A percentile compares a stretch with the other conserved stretches of the same genome.
Evolutionary conservation across 441 rosid genomes (phyloP).

Genomic region (Melastoma candidum): DNA sequence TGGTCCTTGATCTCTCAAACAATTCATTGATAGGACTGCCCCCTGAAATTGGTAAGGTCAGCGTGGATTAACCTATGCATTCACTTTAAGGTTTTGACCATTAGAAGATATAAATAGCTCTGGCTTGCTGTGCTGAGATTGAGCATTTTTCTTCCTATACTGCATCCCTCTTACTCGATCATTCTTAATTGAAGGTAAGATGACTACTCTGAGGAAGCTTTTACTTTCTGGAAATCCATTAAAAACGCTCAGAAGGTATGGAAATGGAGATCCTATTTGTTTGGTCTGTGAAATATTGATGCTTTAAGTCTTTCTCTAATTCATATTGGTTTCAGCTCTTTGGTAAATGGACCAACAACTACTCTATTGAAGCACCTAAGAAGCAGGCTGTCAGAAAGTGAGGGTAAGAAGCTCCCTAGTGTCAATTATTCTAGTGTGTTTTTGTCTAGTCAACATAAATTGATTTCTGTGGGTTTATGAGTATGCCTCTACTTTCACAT

Average conservation of each 20-base stretch:
- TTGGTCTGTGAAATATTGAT: slow-evolving; percentile 3
- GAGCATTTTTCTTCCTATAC: not conserved
- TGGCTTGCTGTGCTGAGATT: no score
- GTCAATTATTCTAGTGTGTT: no score
- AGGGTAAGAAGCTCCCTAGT: slow-evolving; percentile 28
- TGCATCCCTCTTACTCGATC: slow-evolving; percentile 6
- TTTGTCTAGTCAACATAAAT: not conserved
- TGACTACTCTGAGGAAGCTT: slow-evolving; percentile 73
- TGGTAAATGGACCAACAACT: slow-evolving; percentile 90
- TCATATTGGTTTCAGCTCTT: slow-evolving; percentile 37
- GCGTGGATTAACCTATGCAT: slow-evolving; percentile 2
- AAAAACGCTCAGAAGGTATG: slow-evolving; percentile 82
- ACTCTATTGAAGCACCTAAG: slow-evolving; percentile 72
- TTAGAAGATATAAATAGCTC: not conserved
- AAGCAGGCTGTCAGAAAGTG: slow-evolving; percentile 69
- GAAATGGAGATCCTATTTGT: slow-evolving; percentile 11
- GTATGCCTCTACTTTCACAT: not conserved
- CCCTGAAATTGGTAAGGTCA: slow-evolving; percentile 72
- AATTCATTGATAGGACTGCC: slow-evolving; percentile 84
- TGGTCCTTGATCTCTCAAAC: slow-evolving; percentile 84
- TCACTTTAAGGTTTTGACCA: slow-evolving; percentile 1
- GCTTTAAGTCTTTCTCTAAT: slow-evolving; percentile 1
- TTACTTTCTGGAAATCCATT: slow-evolving; percentile 78
- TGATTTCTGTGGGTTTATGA: no score
- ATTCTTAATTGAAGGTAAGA: slow-evolving; percentile 41